These are phyloP conservation scores for Triadica sebifera DNA, from an alignment of 345 rosid genomes.

Conservation along the genomic window DNA sequence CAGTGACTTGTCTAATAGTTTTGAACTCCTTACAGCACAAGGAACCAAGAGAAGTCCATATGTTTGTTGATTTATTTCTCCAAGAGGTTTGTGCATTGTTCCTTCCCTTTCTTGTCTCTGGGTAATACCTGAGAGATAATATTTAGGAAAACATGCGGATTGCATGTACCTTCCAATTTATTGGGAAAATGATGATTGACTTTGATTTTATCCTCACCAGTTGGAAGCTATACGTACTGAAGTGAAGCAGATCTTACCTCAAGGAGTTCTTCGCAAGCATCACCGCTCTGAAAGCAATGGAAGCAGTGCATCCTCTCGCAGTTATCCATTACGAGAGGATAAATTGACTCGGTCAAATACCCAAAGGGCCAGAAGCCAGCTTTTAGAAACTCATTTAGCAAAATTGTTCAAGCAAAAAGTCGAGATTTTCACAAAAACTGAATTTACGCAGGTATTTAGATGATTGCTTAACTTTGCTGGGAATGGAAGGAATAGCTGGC, in stretches of 20 bases:
- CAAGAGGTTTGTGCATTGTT: slow-evolving; percentile 65
- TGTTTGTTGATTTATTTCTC: slow-evolving; percentile 91
- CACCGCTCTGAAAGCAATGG: slow-evolving; percentile 91
- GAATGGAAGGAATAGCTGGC: slow-evolving; percentile 11
- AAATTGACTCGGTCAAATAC: slow-evolving; percentile 63
- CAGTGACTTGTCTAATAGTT: slow-evolving; percentile 22
- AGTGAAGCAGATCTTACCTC: slow-evolving; percentile 84
- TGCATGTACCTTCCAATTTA: background rate
- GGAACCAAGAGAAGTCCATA: slow-evolving; percentile 99
- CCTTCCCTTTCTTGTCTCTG: background rate
- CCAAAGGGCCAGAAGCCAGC: slow-evolving; percentile 89
- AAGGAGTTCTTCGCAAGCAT: slow-evolving; percentile 72
- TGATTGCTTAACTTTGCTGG: slow-evolving; percentile 11
- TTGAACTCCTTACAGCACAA: slow-evolving; percentile 68
- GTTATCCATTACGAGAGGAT: slow-evolving; percentile 82
- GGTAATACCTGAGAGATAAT: background rate
- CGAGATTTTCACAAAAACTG: slow-evolving; percentile 94
- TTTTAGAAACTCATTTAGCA: slow-evolving; percentile 95
- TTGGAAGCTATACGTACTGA: slow-evolving; percentile 67
- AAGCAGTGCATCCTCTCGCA: slow-evolving; percentile 79
- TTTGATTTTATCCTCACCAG: slow-evolving; percentile 37
- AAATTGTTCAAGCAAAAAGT: slow-evolving; percentile 97
- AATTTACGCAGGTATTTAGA: slow-evolving; percentile 73
- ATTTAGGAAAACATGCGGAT: background rate
- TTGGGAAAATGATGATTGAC: background rate